Evolutionary conservation across 1,284 basidiomycete genomes (phyloP).

Genomic region (Rhodotorula sp.): DNA sequence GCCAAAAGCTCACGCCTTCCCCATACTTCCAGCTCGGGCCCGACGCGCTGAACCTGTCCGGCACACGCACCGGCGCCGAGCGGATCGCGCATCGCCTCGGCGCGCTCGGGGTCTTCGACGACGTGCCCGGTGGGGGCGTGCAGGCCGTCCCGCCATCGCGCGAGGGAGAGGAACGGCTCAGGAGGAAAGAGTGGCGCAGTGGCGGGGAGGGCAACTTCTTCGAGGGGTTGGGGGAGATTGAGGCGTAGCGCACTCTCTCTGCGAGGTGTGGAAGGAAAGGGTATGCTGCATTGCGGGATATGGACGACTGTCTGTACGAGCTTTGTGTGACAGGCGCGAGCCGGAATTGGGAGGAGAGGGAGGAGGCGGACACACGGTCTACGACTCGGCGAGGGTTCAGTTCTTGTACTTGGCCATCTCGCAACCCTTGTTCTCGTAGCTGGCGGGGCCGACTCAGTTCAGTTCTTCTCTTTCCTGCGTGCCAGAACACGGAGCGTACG

Average conservation of each 20-base stretch:
- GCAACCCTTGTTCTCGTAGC: slow-evolving; percentile 60
- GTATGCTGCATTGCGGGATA: background rate
- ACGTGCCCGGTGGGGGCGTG: background rate
- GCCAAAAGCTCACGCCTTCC: too few relatives aligned
- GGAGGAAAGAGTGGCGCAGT: slow-evolving; percentile 20
- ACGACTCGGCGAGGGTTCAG: background rate
- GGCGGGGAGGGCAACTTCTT: slow-evolving; percentile 32
- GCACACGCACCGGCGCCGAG: slow-evolving; percentile 51
- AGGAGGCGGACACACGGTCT: background rate
- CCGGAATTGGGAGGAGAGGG: too few relatives aligned
- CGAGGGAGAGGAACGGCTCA: background rate
- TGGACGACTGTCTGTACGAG: background rate
- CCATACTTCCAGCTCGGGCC: slow-evolving; percentile 48
- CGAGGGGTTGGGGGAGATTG: slow-evolving; percentile 14
- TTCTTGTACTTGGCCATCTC: slow-evolving; percentile 69
- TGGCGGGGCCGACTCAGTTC: slow-evolving; percentile 14
- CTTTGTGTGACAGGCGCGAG: too few relatives aligned
- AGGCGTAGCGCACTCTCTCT: slow-evolving; percentile 3
- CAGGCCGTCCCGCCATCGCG: background rate
- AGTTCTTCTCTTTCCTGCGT: background rate
- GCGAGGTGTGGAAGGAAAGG: background rate
- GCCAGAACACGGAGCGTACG: slow-evolving; percentile 29
- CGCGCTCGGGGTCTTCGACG: slow-evolving; percentile 29
- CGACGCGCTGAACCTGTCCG: slow-evolving; percentile 50
- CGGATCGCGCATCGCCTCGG: slow-evolving; percentile 48